Evolutionary conservation across 495 filamentous ascomycete genomes (phyloP), one percentile per base, ranked within the genome.

Genomic region (Penicillium herquei): DNA sequence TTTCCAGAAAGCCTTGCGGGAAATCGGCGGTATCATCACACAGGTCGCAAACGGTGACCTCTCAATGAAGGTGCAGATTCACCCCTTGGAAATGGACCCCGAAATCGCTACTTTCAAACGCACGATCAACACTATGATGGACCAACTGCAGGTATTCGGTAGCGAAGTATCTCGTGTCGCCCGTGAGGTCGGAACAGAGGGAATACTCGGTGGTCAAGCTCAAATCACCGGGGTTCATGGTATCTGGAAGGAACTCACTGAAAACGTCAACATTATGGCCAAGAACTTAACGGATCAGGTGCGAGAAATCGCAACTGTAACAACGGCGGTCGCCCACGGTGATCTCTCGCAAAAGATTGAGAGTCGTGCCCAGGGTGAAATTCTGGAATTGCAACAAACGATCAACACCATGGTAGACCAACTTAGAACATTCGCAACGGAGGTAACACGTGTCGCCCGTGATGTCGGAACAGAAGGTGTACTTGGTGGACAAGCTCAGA

Each of bases 381-480:
- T 98, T 62, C 76, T 96, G 33, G 89, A 98, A 68, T 79, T 98
- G 18, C 95, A 98, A 70, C 90, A 96, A 67, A 98, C 94, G 0
- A 98, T 98, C 62, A 98, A 98, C 64, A 96, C 89, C 70, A 98
- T 98, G 94, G 95, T 99, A 66, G 93, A 96, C 63, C 94, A 99
- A 75, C 79, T 99, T 46, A 86, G 92, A 53, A 96, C 92, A 10
- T 99, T 99, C 75, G 94, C 94, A 41, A 93, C 91, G 13, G 93
- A 99, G 78, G 94, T 99, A 54, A 98, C 92, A 12, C 87, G 91
- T 58, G 95, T 99, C 10, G 92, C 95, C 51, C 84, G 93, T 70
- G 95, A 98, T 75, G 95, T 98, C 69, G 94, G 94, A 49, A 96
- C 92, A 21, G 93, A 98, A 75, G 94, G 94, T 79, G 91, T 96